Evolutionary conservation across 768 basidiomycete genomes (phyloP).

Genomic region (Xerocomellus intermedius): DNA sequence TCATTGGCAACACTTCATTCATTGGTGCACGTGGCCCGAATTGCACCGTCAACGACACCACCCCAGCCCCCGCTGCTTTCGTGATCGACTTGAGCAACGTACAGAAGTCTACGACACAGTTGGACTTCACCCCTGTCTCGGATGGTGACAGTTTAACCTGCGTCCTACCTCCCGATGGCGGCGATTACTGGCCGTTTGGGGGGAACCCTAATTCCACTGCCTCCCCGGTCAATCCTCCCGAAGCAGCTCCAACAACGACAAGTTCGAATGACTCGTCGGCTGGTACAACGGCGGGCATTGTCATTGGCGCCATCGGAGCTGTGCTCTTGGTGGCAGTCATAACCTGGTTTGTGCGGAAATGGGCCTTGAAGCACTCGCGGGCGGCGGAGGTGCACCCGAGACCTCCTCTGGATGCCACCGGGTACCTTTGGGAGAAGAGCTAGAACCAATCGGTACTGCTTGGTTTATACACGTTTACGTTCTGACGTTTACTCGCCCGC

Average conservation of each 20-base stretch:
- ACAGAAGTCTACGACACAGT: conserved; percentile 44
- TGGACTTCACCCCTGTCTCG: conserved; percentile 48
- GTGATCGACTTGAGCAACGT: conserved; percentile 50
- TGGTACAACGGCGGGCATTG: conserved; percentile 41
- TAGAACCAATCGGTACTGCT: neutral
- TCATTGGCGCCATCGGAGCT: conserved; percentile 50
- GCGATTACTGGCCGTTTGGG: conserved; percentile 73
- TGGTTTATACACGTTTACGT: neutral
- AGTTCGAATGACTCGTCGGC: conserved; percentile 28
- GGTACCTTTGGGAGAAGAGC: conserved; percentile 17
- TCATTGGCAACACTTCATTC: conserved; percentile 72
- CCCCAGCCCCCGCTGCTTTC: conserved; percentile 58
- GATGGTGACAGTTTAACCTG: conserved; percentile 64
- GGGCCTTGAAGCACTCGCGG: conserved; percentile 39
- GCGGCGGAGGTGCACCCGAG: conserved; percentile 17
- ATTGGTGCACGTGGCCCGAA: conserved; percentile 68
- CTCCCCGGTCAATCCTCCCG: conserved; percentile 18
- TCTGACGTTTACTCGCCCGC: neutral
- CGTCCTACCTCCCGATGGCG: conserved; percentile 62
- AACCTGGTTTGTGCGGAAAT: conserved; percentile 49
- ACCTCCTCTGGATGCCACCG: conserved; percentile 18
- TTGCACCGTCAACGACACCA: conserved; percentile 49
- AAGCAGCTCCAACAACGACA: conserved; percentile 8
- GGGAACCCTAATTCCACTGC: conserved; percentile 40
- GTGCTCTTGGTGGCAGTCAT: conserved; percentile 40